These are phyloP conservation scores for Pseudopyrenochaeta lycopersici DNA, from an alignment of 2,329 filamentous ascomycete genomes.

Conservation along the genomic window DNA sequence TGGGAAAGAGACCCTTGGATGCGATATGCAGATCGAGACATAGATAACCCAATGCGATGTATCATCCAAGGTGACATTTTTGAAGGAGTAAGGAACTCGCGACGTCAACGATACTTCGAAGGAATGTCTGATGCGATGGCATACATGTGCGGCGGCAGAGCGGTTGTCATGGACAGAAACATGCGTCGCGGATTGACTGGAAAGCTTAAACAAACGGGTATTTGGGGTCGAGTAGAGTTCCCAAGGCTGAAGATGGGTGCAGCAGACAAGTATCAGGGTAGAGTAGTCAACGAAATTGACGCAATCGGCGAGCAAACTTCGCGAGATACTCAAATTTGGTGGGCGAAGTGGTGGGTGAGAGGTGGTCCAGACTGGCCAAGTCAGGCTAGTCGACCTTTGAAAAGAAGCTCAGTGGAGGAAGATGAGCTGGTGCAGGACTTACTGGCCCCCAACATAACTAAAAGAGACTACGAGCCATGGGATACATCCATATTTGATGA, in stretches of 20 bases:
- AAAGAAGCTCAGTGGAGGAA: not conserved
- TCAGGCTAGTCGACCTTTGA: not conserved
- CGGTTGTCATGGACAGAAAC: slow-evolving; percentile 5
- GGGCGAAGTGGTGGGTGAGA: slow-evolving; percentile 3
- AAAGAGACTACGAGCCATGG: not conserved
- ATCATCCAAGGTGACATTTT: slow-evolving; percentile 1
- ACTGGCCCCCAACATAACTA: not conserved
- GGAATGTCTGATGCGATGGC: slow-evolving; percentile 6
- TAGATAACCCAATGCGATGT: slow-evolving; percentile 6
- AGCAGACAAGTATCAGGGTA: not conserved
- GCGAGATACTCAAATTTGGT: slow-evolving; percentile 1
- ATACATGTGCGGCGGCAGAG: slow-evolving; percentile 8
- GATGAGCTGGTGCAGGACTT: not conserved
- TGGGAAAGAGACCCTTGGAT: too few relatives aligned
- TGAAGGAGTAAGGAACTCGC: not conserved
- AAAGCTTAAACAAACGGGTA: not conserved
- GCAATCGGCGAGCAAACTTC: slow-evolving; percentile 4
- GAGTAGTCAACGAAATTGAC: slow-evolving; percentile 1
- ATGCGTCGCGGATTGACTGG: slow-evolving; percentile 3
- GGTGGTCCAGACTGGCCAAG: slow-evolving; percentile 4
- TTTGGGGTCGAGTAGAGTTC: slow-evolving; percentile 2
- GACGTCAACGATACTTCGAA: slow-evolving; percentile 2
- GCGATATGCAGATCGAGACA: not conserved
- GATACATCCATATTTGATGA: slow-evolving; percentile 6
- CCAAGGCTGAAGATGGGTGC: slow-evolving; percentile 4